Base-by-base conservation (phyloP, 768 basidiomycete species). In the Sarcomyxa edulis region DNA sequence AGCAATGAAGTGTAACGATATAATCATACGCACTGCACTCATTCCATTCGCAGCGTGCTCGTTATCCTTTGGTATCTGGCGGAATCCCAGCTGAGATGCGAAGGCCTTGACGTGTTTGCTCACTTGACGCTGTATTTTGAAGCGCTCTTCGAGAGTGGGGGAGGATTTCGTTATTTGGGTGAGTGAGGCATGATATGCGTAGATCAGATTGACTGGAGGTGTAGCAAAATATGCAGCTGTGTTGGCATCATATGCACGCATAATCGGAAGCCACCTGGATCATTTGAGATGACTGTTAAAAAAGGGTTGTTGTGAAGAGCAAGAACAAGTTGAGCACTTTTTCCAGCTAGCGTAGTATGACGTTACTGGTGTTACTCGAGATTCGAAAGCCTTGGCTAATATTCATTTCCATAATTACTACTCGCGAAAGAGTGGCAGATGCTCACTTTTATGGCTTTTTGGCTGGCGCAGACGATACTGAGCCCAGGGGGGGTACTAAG, bases 321-420 rank as follows among this genome's bases (percentile, higher is more conserved):
- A 14, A 26, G n/a, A 42, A 23, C 5, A 23, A 24, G 40, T 4
- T 12, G 26, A 30, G 23, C 14, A 84, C 76, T 81, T 88, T 53
- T 78, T 78, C 90, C 90, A 92, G 56, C 74, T 84, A 22, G 83
- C 84, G 55, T 91, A 95, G 68, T 85, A 94, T 8, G 76, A 68
- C 28, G 69, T 62, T 7, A 79, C 66, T 1, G 81, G 81, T 1
- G 75, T 64, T 49, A 72, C 75, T 36, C 84, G 68, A 18, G 56
- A 56, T 47, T 81, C 69, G 48, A 78, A 74, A 4, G 74, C 70
- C 74, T 79, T 40, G 14, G 22, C 39, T 20, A n/a, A 39, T 33
- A n/a, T 7, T 10, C 34, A 22, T 11, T 19, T n/a, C 15, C 10
- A 21, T 10, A 19, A 10, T 11, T 25, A 27, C 21, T 29, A 30